Evolutionary conservation across 2,329 filamentous ascomycete genomes (phyloP).

Genomic region (Thermomyces lanuginosus): DNA sequence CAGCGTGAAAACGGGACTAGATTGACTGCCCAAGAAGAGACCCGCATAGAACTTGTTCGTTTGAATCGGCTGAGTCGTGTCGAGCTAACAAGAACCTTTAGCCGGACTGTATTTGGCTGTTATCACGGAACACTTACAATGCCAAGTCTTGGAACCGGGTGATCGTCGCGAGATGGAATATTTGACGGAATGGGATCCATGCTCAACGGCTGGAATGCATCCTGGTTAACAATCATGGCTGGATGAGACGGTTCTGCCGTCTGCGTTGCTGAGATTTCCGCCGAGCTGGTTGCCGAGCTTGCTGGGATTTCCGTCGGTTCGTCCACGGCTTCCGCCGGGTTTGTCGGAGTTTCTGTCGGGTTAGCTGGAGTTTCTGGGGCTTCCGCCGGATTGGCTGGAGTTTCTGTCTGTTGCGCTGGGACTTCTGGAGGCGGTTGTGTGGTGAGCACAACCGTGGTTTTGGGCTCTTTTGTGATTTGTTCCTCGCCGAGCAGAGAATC

Average conservation of each 20-base stretch:
- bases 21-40: slow-evolving; percentile 60
- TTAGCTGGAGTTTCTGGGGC: too few relatives aligned
- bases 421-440: too few relatives aligned
- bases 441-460: too few relatives aligned
- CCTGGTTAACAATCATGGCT: slow-evolving; percentile 19
- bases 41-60: slow-evolving; percentile 56
- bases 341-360: not conserved
- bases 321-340: not conserved
- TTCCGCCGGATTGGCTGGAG: too few relatives aligned
- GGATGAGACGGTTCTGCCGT: slow-evolving; percentile 1
- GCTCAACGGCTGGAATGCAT: slow-evolving; percentile 28
- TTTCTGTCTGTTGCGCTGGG: too few relatives aligned
- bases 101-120: slow-evolving; percentile 2
- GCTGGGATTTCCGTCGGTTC: not conserved
- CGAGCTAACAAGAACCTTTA: slow-evolving; percentile 13
- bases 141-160: slow-evolving; percentile 25
- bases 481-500: too few relatives aligned
- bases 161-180: slow-evolving; percentile 24
- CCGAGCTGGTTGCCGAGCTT: not conserved
- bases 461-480: too few relatives aligned
- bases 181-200: slow-evolving; percentile 22
- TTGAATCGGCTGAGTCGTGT: slow-evolving; percentile 21
- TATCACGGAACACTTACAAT: slow-evolving; percentile 17
- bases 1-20: slow-evolving; percentile 53
- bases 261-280: not conserved